Base-by-base conservation (phyloP, 179 eudicot genomes). In the Amaranthus tricolor region DNA sequence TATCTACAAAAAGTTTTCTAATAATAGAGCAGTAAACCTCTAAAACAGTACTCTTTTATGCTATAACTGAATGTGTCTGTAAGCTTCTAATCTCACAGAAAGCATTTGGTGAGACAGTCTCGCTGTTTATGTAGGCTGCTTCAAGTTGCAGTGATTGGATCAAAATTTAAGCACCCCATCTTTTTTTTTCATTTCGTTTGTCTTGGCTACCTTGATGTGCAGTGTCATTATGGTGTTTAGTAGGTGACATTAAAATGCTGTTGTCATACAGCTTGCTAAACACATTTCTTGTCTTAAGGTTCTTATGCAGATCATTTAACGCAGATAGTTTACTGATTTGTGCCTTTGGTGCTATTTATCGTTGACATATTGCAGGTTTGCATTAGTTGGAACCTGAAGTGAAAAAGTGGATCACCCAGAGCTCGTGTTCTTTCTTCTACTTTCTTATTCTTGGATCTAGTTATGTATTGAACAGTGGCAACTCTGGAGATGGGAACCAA, bases 331-430 rank as follows among this genome's bases (percentile, higher is more conserved):
- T 43, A 60, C 55, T 60, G 2, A 70, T 70, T 16, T 47, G 15
- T 56, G 40, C 40, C 40, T 31, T 31, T 31, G 2, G 40, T 31
- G 16, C 4, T 62, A 21, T 5, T 2, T 49, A 9, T 51, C 53
- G 48, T 79, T 76, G 20, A 56, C 43, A 51, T 72, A 62, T n/a
- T 81, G 84, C 84, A 81, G 84, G 80, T 54, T 31, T 63, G 64
- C 66, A 51, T 67, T 63, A 53, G 50, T 62, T 48, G 40, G 47
- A 54, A 63, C 52, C 73, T 77, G 83, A 72, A 73, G 77, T 6
- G 77, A 76, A 76, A 81, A 75, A 61, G 20, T 54, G 55, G 68
- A 79, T 51, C 49, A 64, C 77, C 76, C 52, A 13, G 31, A 62
- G 31, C 48, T 65, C 70, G 11, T 60, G 20, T 76, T 62, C 51